Conservation (phyloP, 2,329 filamentous ascomycete genomes). For the Domatiomyces globalis region DNA sequence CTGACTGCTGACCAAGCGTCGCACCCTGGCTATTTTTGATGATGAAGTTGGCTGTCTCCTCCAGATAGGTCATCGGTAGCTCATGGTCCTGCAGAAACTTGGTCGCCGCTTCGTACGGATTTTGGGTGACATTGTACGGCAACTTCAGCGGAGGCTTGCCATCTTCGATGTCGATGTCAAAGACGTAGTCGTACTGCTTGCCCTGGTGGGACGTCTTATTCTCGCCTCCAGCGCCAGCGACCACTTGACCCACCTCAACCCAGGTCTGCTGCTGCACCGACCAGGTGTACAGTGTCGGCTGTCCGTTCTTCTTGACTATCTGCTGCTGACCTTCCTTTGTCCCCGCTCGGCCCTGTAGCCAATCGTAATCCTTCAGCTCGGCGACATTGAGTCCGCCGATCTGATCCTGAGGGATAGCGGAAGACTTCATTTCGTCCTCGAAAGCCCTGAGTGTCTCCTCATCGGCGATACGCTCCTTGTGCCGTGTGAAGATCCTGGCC, state of each 20-base stretch:
- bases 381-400: constrained; percentile 75
- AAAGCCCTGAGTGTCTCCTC: constrained; percentile 57
- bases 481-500: constrained; percentile 70
- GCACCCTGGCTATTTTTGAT: constrained; percentile 77
- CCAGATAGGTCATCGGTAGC: constrained; percentile 71
- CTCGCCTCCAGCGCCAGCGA: constrained; percentile 72
- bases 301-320: constrained; percentile 79
- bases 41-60: constrained; percentile 88
- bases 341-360: constrained; percentile 64
- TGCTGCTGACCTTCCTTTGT: constrained; percentile 95
- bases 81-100: constrained; percentile 87
- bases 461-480: constrained; percentile 53
- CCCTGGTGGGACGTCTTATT: constrained; percentile 64
- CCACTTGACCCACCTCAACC: constrained; percentile 85
- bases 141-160: constrained; percentile 84
- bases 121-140: constrained; percentile 85
- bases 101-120: constrained; percentile 79
- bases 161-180: constrained; percentile 91
- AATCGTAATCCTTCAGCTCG: constrained; percentile 75
- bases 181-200: constrained; percentile 88
- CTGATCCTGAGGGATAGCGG: constrained; percentile 74
- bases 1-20: constrained; percentile 49
- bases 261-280: constrained; percentile 58
- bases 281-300: constrained; percentile 79
- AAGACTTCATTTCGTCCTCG: constrained; percentile 66